Conservation (phyloP, 345 rosid species). For the Salix brachista region DNA sequence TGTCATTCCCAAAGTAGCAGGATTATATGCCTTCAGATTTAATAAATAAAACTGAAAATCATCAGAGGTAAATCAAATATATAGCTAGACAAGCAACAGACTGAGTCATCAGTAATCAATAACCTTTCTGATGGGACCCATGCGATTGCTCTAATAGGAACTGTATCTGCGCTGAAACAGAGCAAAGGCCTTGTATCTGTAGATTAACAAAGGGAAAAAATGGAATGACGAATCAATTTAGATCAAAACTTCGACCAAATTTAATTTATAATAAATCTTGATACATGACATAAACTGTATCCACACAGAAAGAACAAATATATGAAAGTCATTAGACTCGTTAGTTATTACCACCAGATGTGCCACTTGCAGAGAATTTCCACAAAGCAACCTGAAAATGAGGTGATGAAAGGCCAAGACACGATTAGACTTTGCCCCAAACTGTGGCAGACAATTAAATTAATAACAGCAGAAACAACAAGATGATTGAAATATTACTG, state of each 20-base stretch:
- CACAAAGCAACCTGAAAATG: constrained; percentile 80
- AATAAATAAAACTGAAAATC: neutral
- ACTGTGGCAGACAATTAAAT: neutral
- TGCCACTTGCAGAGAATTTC: constrained; percentile 58
- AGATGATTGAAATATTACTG: constrained; percentile 35
- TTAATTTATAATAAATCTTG: too few relatives aligned
- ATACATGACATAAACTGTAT: neutral
- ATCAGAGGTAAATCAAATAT: neutral
- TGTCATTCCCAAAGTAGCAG: neutral
- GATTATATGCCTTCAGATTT: neutral
- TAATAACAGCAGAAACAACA: constrained; percentile 2
- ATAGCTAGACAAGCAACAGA: neutral
- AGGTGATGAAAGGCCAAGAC: neutral
- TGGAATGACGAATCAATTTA: neutral
- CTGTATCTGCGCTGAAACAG: constrained; percentile 77
- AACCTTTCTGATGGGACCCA: constrained; percentile 89
- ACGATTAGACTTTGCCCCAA: neutral
- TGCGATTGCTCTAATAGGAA: constrained; percentile 74
- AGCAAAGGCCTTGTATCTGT: constrained; percentile 89
- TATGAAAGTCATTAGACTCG: neutral
- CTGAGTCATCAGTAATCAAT: constrained; percentile 15
- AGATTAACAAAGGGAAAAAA: constrained; percentile 16
- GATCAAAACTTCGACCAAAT: neutral
- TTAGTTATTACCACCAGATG: constrained; percentile 49
- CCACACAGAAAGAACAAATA: neutral